Percentiles rank a stretch among this genome's conserved stretches.
phyloP scores from a whole-genome alignment of 2,329 filamentous ascomycete species.

The Venturia aucupariae region DNA sequence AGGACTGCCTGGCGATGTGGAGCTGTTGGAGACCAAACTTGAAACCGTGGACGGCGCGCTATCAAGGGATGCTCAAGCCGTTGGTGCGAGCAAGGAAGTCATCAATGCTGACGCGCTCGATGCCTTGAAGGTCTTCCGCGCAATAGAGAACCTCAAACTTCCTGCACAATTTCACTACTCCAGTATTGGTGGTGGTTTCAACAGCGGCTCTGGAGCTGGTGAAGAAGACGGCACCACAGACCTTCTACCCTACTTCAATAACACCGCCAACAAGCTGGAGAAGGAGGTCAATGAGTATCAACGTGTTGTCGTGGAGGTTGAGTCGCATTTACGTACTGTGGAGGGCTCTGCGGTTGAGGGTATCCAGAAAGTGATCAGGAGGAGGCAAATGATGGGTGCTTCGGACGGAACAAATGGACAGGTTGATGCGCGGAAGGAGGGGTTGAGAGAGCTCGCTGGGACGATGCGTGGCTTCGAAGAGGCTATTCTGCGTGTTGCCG shows the following conservation, averaged over 20 bases:
- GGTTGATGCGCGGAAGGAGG: slow-evolving; percentile 25
- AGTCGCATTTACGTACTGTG: slow-evolving; percentile 39
- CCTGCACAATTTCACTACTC: slow-evolving; percentile 50
- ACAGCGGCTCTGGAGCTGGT: not conserved
- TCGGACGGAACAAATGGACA: slow-evolving; percentile 14
- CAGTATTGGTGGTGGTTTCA: slow-evolving; percentile 3
- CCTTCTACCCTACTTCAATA: slow-evolving; percentile 38
- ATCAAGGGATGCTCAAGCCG: slow-evolving; percentile 52
- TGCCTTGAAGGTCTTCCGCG: slow-evolving; percentile 61
- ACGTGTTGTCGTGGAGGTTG: slow-evolving; percentile 37
- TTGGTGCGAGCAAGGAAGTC: slow-evolving; percentile 46
- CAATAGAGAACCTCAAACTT: slow-evolving; percentile 64
- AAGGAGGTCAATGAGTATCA: slow-evolving; percentile 32
- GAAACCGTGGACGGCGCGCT: slow-evolving; percentile 55
- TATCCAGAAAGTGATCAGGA: slow-evolving; percentile 32
- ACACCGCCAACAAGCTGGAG: slow-evolving; percentile 21
- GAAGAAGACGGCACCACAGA: slow-evolving; percentile 25
- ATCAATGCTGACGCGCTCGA: slow-evolving; percentile 60
- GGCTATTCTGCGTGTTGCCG: slow-evolving; percentile 40
- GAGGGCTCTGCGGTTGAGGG: slow-evolving; percentile 36
- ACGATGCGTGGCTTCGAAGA: slow-evolving; percentile 40
- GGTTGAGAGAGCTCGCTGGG: slow-evolving; percentile 35
- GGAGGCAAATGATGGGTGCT: slow-evolving; percentile 19
- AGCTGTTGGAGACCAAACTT: slow-evolving; percentile 51
- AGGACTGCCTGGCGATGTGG: slow-evolving; percentile 56